Base-by-base conservation (phyloP, 1,284 basidiomycete species). In the Leccinum pachyderme region DNA sequence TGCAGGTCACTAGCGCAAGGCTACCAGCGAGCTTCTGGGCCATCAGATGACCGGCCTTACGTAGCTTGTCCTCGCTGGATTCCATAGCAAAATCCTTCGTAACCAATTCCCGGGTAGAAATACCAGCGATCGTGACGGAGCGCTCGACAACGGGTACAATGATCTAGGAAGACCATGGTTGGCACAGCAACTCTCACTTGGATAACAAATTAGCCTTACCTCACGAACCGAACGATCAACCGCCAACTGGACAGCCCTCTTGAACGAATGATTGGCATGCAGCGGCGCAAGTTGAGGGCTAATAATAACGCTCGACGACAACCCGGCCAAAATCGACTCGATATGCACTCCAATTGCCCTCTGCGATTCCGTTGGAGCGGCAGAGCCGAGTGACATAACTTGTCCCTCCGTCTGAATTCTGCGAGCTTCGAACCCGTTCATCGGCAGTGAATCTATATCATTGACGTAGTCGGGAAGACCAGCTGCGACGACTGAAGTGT, bases 61-160 rank as follows among this genome's bases (percentile, higher is more conserved):
- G 87, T 70, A 99, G 77, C 73, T 91, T 96, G 49, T 89, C 85
- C 67, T 98, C 95, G 68, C 93, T 94, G 18, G 87, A 79, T 63
- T 99, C 97, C 60, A 93, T 95, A 3, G 93, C 95, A 65, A 97
- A 99, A 73, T 99, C 97, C 75, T 99, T 99, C 56, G 89, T 84
- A 29, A 98, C 93, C 8, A 99, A 80, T 72, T 99, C 97, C 41
- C 95, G 83, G 15, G 96, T 97, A 22, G 97, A 99, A 63, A 99
- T 98, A 31, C 95, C 93, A 7, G 97, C 97, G 63, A 99, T 99
- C 2, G 97, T 99, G 44, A 98, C 97, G n/a, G 95, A 98, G 56
- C 97, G 86, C 71, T 99, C 97, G 18, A 99, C 96, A 48, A 99
- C 96, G 4, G 97, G 97, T 15, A 95, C 79, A 62, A 99, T 96